These are phyloP conservation scores for Meira miltonrushii DNA, from an alignment of 1,284 basidiomycete species.

Conservation along the genomic window DNA sequence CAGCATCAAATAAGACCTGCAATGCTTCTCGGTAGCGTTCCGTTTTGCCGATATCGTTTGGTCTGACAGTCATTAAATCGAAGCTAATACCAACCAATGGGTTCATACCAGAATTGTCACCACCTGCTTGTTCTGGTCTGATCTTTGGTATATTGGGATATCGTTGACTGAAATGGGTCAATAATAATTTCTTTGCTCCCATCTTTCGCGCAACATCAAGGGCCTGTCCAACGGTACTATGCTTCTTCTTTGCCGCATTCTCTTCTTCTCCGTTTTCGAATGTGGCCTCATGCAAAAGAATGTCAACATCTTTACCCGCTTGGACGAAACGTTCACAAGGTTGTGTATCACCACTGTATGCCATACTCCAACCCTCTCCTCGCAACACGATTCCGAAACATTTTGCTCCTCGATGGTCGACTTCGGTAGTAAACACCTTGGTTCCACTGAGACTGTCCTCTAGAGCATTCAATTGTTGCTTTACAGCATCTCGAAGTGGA, in stretches of 20 bases:
- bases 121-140: slow-evolving; percentile 14
- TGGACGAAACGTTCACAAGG: slow-evolving; percentile 67
- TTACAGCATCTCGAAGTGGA: not conserved
- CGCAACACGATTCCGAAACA: slow-evolving; percentile 34
- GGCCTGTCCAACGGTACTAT: slow-evolving; percentile 84
- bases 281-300: slow-evolving; percentile 90
- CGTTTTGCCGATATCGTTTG: slow-evolving; percentile 78
- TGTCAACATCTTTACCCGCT: slow-evolving; percentile 66
- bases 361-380: slow-evolving; percentile 20
- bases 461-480: not conserved
- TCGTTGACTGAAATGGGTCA: slow-evolving; percentile 92
- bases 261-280: slow-evolving; percentile 66
- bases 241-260: slow-evolving; percentile 71
- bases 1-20: slow-evolving; percentile 63
- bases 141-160: slow-evolving; percentile 77
- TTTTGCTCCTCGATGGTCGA: slow-evolving; percentile 20
- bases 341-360: slow-evolving; percentile 78
- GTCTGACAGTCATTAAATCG: slow-evolving; percentile 68
- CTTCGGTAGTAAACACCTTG: slow-evolving; percentile 11
- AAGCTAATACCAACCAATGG: slow-evolving; percentile 69
- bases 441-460: slow-evolving; percentile 3
- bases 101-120: slow-evolving; percentile 12
- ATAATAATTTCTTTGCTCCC: slow-evolving; percentile 71
- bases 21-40: slow-evolving; percentile 68
- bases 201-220: slow-evolving; percentile 69